Evolutionary conservation across 805 yeast genomes (phyloP).

Genomic region (Hanseniaspora clermontiae): DNA sequence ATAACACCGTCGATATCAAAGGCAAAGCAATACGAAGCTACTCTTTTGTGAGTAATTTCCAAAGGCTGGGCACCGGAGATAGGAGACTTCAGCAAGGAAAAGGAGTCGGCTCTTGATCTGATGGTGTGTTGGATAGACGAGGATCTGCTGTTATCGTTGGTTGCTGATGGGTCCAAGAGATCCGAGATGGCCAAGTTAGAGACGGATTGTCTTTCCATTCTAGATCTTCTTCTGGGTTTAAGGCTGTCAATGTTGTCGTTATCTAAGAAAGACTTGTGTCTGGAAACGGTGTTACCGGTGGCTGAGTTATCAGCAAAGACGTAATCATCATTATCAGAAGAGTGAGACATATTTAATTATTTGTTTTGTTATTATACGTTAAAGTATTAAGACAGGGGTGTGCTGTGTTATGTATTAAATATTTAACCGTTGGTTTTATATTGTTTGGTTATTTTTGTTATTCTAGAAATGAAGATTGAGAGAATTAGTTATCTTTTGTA

Average conservation of each 20-base stretch:
- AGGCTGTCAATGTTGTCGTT: constrained; percentile 62
- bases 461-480: no score
- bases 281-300: constrained; percentile 2
- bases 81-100: constrained; percentile 16
- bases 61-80: constrained; percentile 32
- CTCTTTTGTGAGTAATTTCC: constrained; percentile 53
- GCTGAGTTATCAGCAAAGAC: constrained; percentile 1
- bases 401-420: no score
- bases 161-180: background rate
- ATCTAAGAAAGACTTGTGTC: constrained; percentile 43
- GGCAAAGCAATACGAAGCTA: constrained; percentile 77
- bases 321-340: constrained; percentile 2
- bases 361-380: background rate
- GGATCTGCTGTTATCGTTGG: background rate
- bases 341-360: background rate
- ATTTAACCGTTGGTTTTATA: no score
- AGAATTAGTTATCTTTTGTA: no score
- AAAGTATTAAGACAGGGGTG: no score
- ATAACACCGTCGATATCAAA: constrained; percentile 90
- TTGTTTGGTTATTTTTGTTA: background rate
- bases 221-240: constrained; percentile 44
- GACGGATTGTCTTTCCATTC: constrained; percentile 10
- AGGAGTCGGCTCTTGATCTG: constrained; percentile 16
- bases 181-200: constrained; percentile 18
- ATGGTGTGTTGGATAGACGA: constrained; percentile 14